phyloP scores from a whole-genome alignment of 1,284 basidiomycete species.

The Singerocomus inundabilis region DNA sequence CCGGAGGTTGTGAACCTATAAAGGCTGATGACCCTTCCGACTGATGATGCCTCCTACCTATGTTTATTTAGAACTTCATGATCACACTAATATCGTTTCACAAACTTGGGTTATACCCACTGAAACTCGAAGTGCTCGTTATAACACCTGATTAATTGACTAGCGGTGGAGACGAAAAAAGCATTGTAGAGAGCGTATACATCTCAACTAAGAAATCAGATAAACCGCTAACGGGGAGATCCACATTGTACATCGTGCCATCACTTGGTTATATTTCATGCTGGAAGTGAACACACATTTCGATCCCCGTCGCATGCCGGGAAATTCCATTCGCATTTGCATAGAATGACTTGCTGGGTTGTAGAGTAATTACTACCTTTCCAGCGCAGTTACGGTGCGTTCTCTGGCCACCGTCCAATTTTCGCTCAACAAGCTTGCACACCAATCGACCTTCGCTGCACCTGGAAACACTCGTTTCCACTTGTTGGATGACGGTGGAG shows the following conservation, averaged over 20 bases:
- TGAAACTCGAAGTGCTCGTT: too few species aligned
- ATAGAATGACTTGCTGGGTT: neutral
- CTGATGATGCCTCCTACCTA: conserved; percentile 19
- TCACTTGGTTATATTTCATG: neutral
- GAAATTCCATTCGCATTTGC: conserved; percentile 4
- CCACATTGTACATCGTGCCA: conserved; percentile 6
- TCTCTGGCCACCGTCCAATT: too few species aligned
- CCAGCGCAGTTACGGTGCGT: too few species aligned
- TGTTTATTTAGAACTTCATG: conserved; percentile 24
- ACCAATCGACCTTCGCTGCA: too few species aligned
- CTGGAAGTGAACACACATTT: conserved; percentile 1
- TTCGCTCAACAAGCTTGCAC: too few species aligned
- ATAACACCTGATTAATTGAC: neutral
- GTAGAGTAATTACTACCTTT: conserved; percentile 5
- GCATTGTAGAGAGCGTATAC: neutral
- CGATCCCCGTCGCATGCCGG: conserved; percentile 1
- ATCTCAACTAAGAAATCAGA: neutral
- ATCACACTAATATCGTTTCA: conserved; percentile 4
- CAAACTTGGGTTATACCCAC: neutral
- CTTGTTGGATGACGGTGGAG: conserved; percentile 21
- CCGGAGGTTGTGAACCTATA: conserved; percentile 18
- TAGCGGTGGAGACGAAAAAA: neutral
- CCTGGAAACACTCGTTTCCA: conserved; percentile 8
- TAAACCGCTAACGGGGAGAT: conserved; percentile 2
- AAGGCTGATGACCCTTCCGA: neutral